A percentile compares a stretch with the other conserved stretches of the same genome.
These are phyloP conservation scores for Mycena kentingensis DNA, from an alignment of 768 basidiomycete genomes.

Conservation along the genomic window DNA sequence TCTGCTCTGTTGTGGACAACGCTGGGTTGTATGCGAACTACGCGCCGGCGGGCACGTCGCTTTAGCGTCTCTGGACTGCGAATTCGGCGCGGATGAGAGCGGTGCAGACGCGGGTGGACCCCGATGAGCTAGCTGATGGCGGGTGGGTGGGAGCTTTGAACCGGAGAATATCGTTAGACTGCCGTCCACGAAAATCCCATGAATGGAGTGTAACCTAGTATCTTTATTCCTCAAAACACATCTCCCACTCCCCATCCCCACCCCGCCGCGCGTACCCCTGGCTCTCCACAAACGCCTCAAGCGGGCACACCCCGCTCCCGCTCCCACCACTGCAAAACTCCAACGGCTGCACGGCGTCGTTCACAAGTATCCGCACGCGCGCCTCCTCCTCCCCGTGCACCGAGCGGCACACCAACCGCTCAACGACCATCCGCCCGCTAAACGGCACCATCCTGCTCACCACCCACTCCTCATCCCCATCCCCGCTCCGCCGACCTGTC, in stretches of 20 bases:
- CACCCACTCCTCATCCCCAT: conserved; percentile 54
- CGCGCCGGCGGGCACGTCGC: no score
- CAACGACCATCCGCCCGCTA: conserved; percentile 70
- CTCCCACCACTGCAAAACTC: conserved; percentile 55
- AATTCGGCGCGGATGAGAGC: no score
- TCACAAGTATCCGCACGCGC: conserved; percentile 76
- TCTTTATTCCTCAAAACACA: no score
- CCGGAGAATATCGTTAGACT: no score
- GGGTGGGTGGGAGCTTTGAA: no score
- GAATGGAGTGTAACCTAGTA: no score
- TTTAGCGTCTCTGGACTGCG: no score
- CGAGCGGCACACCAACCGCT: conserved; percentile 57
- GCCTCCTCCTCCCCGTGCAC: conserved; percentile 28
- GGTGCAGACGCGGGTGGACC: no score
- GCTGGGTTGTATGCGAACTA: no score
- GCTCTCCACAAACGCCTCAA: conserved; percentile 68
- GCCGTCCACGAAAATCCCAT: no score
- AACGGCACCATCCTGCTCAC: conserved; percentile 71
- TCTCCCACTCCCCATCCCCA: conserved; percentile 73
- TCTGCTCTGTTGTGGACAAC: no score
- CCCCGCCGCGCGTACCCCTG: conserved; percentile 68
- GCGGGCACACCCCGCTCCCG: conserved; percentile 57
- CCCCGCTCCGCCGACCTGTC: not conserved
- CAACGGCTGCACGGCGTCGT: conserved; percentile 68
- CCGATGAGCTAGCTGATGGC: no score